Evolutionary conservation across 2,329 filamentous ascomycete species (phyloP), one percentile per base, ranked within the genome.

Genomic region (Macrophomina pseudophaseolina): DNA sequence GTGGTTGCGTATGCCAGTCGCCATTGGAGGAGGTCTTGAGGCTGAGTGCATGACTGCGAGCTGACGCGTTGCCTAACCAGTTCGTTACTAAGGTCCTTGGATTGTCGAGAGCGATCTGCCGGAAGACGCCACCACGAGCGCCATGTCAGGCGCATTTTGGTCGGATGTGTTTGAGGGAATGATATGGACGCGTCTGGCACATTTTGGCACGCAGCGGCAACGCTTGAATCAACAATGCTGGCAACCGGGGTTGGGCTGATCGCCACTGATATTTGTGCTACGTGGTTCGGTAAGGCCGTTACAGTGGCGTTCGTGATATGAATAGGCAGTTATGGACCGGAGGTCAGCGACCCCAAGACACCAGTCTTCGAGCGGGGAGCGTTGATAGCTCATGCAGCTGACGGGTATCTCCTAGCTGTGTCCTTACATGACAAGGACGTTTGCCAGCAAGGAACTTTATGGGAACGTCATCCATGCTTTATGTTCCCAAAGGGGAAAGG

Each of bases 401-500:
- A 32, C 40, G 40, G 16, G 49, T 14, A 49, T 23, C 18, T 49
- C 58, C 32, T 49, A 16, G 33, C 32, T 40, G 38, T 44, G 32
- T 28, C 6, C 40, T 28, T 33, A 12, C 42, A 23, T 38, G 16
- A 51, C 58, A 18, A 9, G 30, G 58, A 12, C 42, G 5, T 49
- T 11, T 16, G 44, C 7, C 42, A 48, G 42, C 44, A 49, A 49
- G 42, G 44, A 62, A 7, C 3, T 4, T 30, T 33, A 16, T 23
- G n/a, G 58, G 58, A 49, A 62, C 58, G 58, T 62, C 44, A 51
- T 49, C 44, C 32, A 62, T 62, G 58, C 58, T 32, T 38, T 38
- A 18, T 38, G 3, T 14, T 49, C 58, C 28, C 44, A n/a, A 62
- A 62, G 7, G 18, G 58, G 58, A 38, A 62, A 62, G n/a, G 58